A percentile compares a stretch with the other conserved stretches of the same genome.
Conservation (phyloP, 1,284 basidiomycete genomes). For the Trichosporon ovoides region DNA sequence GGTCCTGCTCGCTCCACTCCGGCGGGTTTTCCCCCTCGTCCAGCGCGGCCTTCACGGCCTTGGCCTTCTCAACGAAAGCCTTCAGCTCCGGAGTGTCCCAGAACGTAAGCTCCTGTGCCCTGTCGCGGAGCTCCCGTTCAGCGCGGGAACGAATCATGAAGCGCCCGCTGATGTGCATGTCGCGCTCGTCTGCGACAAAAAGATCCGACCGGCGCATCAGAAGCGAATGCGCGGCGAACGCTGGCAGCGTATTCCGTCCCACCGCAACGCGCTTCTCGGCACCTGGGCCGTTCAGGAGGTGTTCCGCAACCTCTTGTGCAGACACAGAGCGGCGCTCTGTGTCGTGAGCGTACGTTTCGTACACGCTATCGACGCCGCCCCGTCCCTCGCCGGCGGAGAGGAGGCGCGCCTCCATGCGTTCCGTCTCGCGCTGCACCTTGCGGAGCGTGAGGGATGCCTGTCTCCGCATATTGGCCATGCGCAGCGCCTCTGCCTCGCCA, state of each 20-base stretch:
- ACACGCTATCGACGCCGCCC: constrained; percentile 33
- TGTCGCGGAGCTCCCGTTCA: constrained; percentile 58
- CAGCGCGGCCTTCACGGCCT: constrained; percentile 47
- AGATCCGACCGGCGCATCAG: constrained; percentile 62
- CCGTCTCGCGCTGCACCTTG: constrained; percentile 36
- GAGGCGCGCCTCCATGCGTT: constrained; percentile 34
- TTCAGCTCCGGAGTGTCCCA: constrained; percentile 52
- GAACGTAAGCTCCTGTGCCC: constrained; percentile 56
- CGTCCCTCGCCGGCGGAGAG: constrained; percentile 18
- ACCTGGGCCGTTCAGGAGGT: constrained; percentile 22
- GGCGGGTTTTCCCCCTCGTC: constrained; percentile 16
- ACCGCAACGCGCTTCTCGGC: constrained; percentile 13
- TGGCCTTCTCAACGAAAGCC: constrained; percentile 60
- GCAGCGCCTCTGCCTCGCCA: constrained; percentile 9
- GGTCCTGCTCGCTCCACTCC: constrained; percentile 59
- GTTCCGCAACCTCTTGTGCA: constrained; percentile 31
- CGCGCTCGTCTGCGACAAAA: constrained; percentile 60
- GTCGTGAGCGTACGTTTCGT: constrained; percentile 25
- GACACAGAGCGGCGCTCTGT: constrained; percentile 25
- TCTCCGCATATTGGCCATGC: constrained; percentile 34
- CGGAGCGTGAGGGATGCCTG: constrained; percentile 35
- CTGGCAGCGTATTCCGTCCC: constrained; percentile 32
- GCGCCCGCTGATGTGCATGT: constrained; percentile 57
- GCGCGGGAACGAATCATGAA: constrained; percentile 66
- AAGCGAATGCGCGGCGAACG: constrained; percentile 66